Conservation (phyloP, 2,329 filamentous ascomycete species). For the Ophiostoma montium region DNA sequence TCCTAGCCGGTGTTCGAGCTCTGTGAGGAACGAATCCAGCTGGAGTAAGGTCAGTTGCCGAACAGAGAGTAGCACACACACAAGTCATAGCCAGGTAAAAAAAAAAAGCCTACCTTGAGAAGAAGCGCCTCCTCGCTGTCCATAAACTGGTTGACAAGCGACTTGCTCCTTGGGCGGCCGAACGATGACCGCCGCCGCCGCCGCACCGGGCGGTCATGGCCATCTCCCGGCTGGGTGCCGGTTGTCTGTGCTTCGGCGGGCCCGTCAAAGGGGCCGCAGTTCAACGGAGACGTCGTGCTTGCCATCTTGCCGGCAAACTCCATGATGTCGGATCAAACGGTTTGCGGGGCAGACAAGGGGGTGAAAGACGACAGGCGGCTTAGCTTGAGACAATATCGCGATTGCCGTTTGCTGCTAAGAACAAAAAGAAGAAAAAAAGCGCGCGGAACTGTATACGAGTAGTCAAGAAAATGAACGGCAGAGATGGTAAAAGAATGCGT, state of each 20-base stretch:
- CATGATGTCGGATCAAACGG: conserved; percentile 3
- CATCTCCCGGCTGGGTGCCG: conserved; percentile 23
- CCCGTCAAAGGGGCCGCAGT: conserved; percentile 17
- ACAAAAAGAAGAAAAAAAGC: too few relatives aligned
- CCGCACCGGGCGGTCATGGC: conserved; percentile 14
- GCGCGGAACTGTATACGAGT: too few relatives aligned
- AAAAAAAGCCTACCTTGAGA: conserved; percentile 31
- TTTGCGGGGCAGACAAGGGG: neutral
- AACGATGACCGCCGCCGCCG: conserved; percentile 44
- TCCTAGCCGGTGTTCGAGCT: conserved; percentile 75
- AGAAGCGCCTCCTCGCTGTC: conserved; percentile 48
- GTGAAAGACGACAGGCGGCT: neutral
- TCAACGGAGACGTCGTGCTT: conserved; percentile 10
- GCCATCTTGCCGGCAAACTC: conserved; percentile 12
- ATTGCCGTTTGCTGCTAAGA: too few relatives aligned
- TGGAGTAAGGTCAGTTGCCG: conserved; percentile 22
- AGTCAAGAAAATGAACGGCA: too few relatives aligned
- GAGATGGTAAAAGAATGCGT: neutral
- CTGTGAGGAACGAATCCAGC: conserved; percentile 70
- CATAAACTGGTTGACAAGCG: conserved; percentile 44
- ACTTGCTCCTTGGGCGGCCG: conserved; percentile 38
- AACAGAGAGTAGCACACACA: too few relatives aligned
- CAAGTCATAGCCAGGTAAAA: neutral
- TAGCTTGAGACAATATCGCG: too few relatives aligned
- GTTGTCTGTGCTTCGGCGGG: conserved; percentile 24